phyloP scores from a whole-genome alignment of 768 basidiomycete genomes.

The Boletus subcaerulescens region DNA sequence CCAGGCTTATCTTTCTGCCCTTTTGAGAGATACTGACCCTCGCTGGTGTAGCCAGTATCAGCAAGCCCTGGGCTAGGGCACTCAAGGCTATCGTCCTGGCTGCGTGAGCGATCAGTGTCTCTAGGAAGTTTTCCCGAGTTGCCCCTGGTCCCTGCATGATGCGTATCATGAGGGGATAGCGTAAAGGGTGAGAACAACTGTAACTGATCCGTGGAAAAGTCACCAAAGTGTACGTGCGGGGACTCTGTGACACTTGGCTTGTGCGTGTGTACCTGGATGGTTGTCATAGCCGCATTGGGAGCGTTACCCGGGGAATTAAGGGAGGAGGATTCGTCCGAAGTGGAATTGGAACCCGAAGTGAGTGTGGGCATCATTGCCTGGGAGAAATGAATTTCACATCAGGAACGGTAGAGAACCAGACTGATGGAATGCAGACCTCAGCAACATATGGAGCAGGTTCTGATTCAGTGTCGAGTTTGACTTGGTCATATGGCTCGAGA shows the following conservation, averaged over 20 bases:
- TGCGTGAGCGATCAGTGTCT: slow-evolving; percentile 17
- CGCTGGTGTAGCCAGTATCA: slow-evolving; percentile 29
- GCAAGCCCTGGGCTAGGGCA: slow-evolving; percentile 14
- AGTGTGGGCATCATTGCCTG: slow-evolving; percentile 33
- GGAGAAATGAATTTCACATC: slow-evolving; percentile 6
- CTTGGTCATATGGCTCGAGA: neutral
- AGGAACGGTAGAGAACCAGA: slow-evolving; percentile 4
- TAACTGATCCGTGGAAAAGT: slow-evolving; percentile 31
- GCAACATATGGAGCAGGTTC: slow-evolving; percentile 17
- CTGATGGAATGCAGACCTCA: slow-evolving; percentile 27
- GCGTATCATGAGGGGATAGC: slow-evolving; percentile 6
- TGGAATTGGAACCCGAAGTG: slow-evolving; percentile 40
- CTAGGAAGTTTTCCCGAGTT: neutral
- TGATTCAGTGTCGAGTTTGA: neutral
- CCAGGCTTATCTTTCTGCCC: slow-evolving; percentile 20
- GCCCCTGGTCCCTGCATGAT: neutral
- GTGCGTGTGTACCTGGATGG: slow-evolving; percentile 22
- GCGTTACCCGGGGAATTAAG: slow-evolving; percentile 26
- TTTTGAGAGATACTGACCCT: slow-evolving; percentile 32
- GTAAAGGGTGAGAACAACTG: slow-evolving; percentile 25
- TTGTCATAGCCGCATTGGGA: slow-evolving; percentile 12
- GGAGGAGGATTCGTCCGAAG: slow-evolving; percentile 42
- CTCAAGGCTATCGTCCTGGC: slow-evolving; percentile 23
- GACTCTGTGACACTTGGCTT: slow-evolving; percentile 29
- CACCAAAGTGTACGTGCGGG: slow-evolving; percentile 31